Conservation (phyloP, 2,329 filamentous ascomycete species). For the Emergomyces pasteurianus region DNA sequence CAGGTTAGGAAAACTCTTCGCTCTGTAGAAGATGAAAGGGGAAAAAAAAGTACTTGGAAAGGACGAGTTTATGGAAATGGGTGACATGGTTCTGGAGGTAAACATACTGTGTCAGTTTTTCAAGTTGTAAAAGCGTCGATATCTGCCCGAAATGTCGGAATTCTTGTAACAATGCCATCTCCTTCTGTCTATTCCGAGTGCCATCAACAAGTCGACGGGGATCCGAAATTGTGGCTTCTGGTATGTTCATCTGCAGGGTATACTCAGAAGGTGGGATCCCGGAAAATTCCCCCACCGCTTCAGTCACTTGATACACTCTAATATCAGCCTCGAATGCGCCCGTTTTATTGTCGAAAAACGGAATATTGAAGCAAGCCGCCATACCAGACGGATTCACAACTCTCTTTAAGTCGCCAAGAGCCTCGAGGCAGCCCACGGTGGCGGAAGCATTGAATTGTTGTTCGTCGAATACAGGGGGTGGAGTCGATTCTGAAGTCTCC, state of each 20-base stretch:
- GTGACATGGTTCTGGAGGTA: neutral
- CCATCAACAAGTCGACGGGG: conserved; percentile 8
- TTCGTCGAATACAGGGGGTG: conserved; percentile 36
- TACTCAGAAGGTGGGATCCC: conserved; percentile 24
- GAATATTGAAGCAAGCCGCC: conserved; percentile 72
- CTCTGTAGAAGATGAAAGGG: neutral
- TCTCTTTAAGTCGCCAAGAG: conserved; percentile 43
- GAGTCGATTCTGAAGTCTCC: neutral
- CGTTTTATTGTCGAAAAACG: conserved; percentile 49
- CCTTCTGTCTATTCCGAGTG: conserved; percentile 1
- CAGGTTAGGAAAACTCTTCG: neutral
- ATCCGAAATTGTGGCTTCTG: conserved; percentile 14
- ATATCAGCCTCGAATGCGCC: conserved; percentile 69
- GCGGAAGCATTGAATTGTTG: conserved; percentile 29
- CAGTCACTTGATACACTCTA: conserved; percentile 57
- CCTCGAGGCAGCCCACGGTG: conserved; percentile 45
- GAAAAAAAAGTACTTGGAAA: neutral
- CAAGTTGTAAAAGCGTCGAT: conserved; percentile 14
- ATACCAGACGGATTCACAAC: conserved; percentile 62
- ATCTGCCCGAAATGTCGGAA: conserved; percentile 24
- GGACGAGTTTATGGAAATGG: neutral
- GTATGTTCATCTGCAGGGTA: conserved; percentile 17
- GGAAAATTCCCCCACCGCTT: conserved; percentile 39
- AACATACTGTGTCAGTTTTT: conserved; percentile 19
- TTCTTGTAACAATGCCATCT: conserved; percentile 17